Conservation (phyloP, 805 yeast species). For the Candida methanosorbosa region DNA sequence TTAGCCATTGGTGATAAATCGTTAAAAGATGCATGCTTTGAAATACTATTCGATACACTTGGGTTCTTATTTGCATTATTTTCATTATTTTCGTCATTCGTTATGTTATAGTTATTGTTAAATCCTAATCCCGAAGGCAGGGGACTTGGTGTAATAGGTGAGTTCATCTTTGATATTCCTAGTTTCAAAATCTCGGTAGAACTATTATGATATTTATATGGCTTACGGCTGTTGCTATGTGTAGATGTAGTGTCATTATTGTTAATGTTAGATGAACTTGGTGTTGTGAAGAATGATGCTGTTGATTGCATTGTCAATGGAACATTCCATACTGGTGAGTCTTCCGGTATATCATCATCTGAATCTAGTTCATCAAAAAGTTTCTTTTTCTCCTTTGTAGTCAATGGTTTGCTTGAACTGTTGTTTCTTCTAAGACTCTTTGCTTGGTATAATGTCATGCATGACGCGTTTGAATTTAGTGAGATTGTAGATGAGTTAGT, state of each 20-base stretch:
- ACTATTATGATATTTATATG: too few species aligned
- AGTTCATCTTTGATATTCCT: slow-evolving; percentile 15
- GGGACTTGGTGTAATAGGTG: slow-evolving; percentile 37
- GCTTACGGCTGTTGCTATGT: too few species aligned
- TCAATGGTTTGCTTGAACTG: slow-evolving; percentile 4
- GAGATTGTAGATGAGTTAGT: background rate
- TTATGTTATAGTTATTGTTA: too few species aligned
- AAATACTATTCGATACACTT: slow-evolving; percentile 9
- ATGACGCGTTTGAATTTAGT: background rate
- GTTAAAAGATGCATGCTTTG: slow-evolving; percentile 19
- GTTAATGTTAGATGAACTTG: background rate
- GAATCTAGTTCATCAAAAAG: slow-evolving; percentile 21
- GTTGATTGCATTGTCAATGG: slow-evolving; percentile 36
- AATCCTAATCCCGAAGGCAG: slow-evolving; percentile 29
- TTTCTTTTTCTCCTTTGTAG: slow-evolving; percentile 18
- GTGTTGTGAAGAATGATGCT: slow-evolving; percentile 15
- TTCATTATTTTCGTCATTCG: background rate
- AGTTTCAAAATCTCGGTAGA: slow-evolving; percentile 11
- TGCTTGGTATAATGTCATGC: background rate
- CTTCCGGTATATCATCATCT: slow-evolving; percentile 30
- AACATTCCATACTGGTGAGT: slow-evolving; percentile 40
- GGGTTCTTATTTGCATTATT: background rate
- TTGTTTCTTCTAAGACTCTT: background rate
- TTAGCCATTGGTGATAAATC: slow-evolving; percentile 27
- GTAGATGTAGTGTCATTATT: too few species aligned